phyloP scores from a whole-genome alignment of 2,329 filamentous ascomycete genomes.

The Colletotrichum coccodes region DNA sequence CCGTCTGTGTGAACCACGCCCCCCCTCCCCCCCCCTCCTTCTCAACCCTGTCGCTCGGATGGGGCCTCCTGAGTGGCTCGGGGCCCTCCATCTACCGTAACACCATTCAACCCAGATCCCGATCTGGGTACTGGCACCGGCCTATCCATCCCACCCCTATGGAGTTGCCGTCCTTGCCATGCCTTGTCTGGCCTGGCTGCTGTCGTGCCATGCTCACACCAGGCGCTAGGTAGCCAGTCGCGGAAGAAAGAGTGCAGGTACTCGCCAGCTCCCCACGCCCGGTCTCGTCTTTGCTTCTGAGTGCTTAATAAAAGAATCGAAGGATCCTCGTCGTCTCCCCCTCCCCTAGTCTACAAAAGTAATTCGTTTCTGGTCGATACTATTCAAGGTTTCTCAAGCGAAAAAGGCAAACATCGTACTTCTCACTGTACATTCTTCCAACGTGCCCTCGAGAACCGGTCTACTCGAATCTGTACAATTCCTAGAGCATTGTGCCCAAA shows the following conservation, averaged over 20 bases:
- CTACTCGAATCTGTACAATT: neutral
- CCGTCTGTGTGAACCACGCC: neutral
- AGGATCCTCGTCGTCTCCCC: neutral
- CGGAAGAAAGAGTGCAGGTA: neutral
- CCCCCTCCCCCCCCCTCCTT: too few relatives aligned
- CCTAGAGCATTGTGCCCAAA: neutral
- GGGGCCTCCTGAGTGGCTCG: neutral
- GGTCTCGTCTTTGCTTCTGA: neutral
- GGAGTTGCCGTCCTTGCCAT: neutral
- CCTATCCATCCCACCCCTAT: neutral
- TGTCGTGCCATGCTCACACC: neutral
- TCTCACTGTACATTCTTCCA: neutral
- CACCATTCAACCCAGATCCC: neutral
- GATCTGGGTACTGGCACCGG: neutral
- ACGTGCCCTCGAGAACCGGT: neutral
- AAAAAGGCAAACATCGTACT: neutral
- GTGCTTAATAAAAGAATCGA: neutral
- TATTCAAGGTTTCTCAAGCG: too few relatives aligned
- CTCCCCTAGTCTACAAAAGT: neutral
- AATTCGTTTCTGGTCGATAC: too few relatives aligned
- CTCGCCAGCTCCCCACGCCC: neutral
- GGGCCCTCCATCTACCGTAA: neutral
- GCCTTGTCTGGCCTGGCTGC: neutral
- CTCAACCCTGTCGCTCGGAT: neutral
- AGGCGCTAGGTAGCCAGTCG: neutral